Conservation (phyloP, 225 moss, liverwort and hornwort species). For the Polytrichum formosum region DNA sequence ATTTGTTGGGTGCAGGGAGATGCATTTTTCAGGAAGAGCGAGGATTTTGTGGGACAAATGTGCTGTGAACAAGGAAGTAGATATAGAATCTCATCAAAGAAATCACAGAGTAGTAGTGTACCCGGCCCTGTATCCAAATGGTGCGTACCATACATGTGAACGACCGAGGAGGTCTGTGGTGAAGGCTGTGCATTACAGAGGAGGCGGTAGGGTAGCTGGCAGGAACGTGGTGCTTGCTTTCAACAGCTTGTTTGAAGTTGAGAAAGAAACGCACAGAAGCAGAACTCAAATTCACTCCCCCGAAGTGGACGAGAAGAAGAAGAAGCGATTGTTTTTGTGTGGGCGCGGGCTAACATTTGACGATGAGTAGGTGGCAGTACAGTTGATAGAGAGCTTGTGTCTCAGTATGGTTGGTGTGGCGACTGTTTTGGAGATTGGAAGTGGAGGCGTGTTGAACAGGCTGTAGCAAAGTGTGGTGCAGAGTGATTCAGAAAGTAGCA, state of each 20-base stretch:
- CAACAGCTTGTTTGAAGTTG: slow-evolving; percentile 9
- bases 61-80: slow-evolving; percentile 1
- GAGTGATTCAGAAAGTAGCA: background rate
- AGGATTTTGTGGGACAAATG: slow-evolving; percentile 20
- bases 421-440: background rate
- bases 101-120: slow-evolving; percentile 13
- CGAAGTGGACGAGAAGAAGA: slow-evolving; percentile 4
- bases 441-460: slow-evolving; percentile 5
- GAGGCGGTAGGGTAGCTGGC: slow-evolving; percentile 10
- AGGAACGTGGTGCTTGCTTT: slow-evolving; percentile 10
- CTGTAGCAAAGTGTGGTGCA: background rate
- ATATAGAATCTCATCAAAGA: slow-evolving; percentile 6
- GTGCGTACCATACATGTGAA: slow-evolving; percentile 3
- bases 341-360: background rate
- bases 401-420: no score
- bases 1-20: slow-evolving; percentile 11
- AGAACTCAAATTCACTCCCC: background rate
- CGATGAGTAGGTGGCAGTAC: background rate
- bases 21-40: slow-evolving; percentile 16
- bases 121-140: background rate
- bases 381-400: background rate
- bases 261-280: background rate
- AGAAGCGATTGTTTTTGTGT: background rate
- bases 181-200: background rate
- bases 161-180: background rate